Evolutionary conservation across 352 stramenopile genomes (phyloP), one percentile per base, ranked within the genome.

Genomic region (Phytopythium delawarense): DNA sequence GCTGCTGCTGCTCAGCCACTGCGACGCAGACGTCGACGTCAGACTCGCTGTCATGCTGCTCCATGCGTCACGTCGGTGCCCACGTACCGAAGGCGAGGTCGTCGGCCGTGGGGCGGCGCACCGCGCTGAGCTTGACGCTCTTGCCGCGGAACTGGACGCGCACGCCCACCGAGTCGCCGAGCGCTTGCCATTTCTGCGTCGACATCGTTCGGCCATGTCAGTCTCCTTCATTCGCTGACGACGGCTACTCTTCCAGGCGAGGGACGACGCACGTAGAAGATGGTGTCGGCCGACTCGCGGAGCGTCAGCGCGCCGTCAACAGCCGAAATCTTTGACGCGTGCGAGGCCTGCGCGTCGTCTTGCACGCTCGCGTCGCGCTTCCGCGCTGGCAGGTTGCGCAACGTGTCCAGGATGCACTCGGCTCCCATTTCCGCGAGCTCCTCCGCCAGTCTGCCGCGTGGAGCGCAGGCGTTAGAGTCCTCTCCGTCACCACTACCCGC

Each of bases 161-260:
- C 34, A 95, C 57, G 30, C 86, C 84, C 30, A 95, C 79, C 15
- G 76, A 88, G 62, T 87, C 85, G 49, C 84, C 82, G 49, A 95
- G 71, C 45, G 86, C 82, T 55, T 93, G 84, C 84, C 84, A 95
- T 60, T 74, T 70, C 81, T 92, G 30, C 30, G 5, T 15, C 28
- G 30, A 1, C 32, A 40, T 4, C 16, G 13, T 0, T 40, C 1
- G 35, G 3, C 12, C 1, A 40, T 2, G 8, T 40, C 35, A 40
- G 35, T 40, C 35, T 40, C 35, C 35, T 40, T 4, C 12, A 40
- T 7, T 32, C 28, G 28, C 28, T 32, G 28, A 32, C 28, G 28
- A 32, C 28, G 28, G 28, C 28, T 4, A 7, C 28, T 32, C 28
- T 3, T 7, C 15, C 9, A 8, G 3, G 11, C 25, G 30, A 11